Base-by-base conservation (phyloP, 352 stramenopile genomes). In the Phytopythium ostracodes region DNA sequence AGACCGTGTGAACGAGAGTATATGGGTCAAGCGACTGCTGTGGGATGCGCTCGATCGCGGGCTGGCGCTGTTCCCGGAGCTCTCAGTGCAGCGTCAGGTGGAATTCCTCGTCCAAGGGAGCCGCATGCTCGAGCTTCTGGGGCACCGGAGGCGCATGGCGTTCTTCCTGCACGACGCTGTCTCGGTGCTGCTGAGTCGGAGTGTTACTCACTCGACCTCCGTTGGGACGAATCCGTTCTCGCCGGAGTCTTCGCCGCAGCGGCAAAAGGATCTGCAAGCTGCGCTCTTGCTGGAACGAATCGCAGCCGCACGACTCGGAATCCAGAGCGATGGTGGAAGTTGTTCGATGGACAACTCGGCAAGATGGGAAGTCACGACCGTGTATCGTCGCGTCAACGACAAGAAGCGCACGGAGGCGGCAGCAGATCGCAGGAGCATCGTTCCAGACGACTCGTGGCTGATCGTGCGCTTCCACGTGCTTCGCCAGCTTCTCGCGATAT, bases 151-250 rank as follows among this genome's bases (percentile, higher is more conserved):
- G 15, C 79, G 77, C 49, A 86, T 90, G 66, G 78, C 78, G 7
- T 65, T 95, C 22, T 84, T 89, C 54, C 71, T 95, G 10, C 82
- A 92, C 29, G 87, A 95, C 70, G 82, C 82, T 1, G 76, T 67
- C 7, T 73, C 70, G 22, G 61, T 89, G 7, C 62, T 92, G 46
- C 53, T 84, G 14, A 62, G 43, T 7, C 75, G 73, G 12, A 80
- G 76, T 44, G 42, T 64, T 2, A 56, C 59, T 25, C 42, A 58
- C 56, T 46, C 56, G 22, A 15, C 20, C 35, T 3, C 46, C 2
- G 47, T 71, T 22, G 62, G 67, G 1, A 17, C 51, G 4, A 44
- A 25, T 14, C 55, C n/a, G 27, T n/a, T 60, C 38, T 60, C 55
- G 0, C 55, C 55, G 29, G 25, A 52, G 42, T 22, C 43, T 38